Conservation (phyloP, 768 basidiomycete species). For the Naematelia aurantialba region DNA sequence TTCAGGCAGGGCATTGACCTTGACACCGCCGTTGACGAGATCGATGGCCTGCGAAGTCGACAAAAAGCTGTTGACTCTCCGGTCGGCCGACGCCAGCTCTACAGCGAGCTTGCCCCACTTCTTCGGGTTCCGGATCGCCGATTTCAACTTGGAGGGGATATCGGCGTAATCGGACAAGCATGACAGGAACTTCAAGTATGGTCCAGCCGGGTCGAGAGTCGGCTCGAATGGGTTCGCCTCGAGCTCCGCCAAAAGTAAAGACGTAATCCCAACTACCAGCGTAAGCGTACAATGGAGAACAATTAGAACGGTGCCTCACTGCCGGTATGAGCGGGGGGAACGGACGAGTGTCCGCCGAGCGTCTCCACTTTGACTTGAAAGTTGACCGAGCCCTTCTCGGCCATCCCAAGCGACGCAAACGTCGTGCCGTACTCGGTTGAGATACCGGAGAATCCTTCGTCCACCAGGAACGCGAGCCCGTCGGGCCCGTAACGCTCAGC, state of each 20-base stretch:
- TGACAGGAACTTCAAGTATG: slow-evolving; percentile 54
- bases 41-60: slow-evolving; percentile 69
- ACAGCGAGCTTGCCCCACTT: slow-evolving; percentile 54
- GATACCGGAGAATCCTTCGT: slow-evolving; percentile 63
- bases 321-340: slow-evolving; percentile 77
- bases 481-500: slow-evolving; percentile 48
- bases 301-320: slow-evolving; percentile 18
- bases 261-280: slow-evolving; percentile 69
- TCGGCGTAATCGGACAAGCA: slow-evolving; percentile 65
- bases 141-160: slow-evolving; percentile 58
- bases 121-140: slow-evolving; percentile 36
- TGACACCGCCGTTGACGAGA: slow-evolving; percentile 55
- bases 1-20: slow-evolving; percentile 77
- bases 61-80: slow-evolving; percentile 38
- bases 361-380: slow-evolving; percentile 39
- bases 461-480: slow-evolving; percentile 72
- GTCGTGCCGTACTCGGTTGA: slow-evolving; percentile 29
- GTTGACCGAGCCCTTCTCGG: slow-evolving; percentile 50
- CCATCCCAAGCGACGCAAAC: slow-evolving; percentile 49
- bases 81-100: slow-evolving; percentile 49
- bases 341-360: slow-evolving; percentile 77
- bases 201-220: slow-evolving; percentile 40
- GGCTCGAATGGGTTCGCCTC: slow-evolving; percentile 61
- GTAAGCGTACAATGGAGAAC: slow-evolving; percentile 19
- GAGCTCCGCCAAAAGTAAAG: slow-evolving; percentile 64